Percentiles rank a stretch among this genome's conserved stretches.
phyloP scores from a whole-genome alignment of 2,329 filamentous ascomycete species.

The Mollisiaceae sp. region DNA sequence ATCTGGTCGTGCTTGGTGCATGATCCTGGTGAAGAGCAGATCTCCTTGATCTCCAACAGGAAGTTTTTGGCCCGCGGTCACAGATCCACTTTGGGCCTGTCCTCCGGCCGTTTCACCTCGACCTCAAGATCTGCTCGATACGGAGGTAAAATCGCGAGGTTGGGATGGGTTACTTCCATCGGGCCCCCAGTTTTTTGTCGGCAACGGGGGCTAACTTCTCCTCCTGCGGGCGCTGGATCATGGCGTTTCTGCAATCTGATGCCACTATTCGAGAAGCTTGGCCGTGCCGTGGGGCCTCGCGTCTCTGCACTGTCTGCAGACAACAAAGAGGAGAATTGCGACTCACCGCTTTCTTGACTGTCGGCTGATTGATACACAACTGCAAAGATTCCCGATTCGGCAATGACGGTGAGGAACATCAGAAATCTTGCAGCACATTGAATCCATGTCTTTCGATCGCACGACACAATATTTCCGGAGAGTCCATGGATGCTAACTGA shows the following conservation, averaged over 20 bases:
- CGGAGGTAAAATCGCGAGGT: constrained; percentile 13
- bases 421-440: neutral
- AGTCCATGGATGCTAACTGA: neutral
- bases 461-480: neutral
- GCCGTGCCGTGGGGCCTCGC: constrained; percentile 9
- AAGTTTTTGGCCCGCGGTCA: constrained; percentile 13
- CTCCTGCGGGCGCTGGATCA: constrained; percentile 1
- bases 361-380: neutral
- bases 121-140: constrained; percentile 11
- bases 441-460: neutral
- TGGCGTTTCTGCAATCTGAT: constrained; percentile 4
- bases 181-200: neutral
- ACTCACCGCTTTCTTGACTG: constrained; percentile 7
- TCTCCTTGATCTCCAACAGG: constrained; percentile 15
- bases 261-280: constrained; percentile 8
- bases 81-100: constrained; percentile 11
- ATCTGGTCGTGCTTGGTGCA: neutral
- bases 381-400: neutral
- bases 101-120: constrained; percentile 21
- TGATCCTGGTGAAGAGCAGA: neutral
- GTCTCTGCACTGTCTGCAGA: neutral
- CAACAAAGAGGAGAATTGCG: neutral
- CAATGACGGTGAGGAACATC: neutral
- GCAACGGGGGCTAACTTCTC: neutral
- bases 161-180: constrained; percentile 5